These are phyloP conservation scores for Inga oerstediana DNA, from an alignment of 306 rosid species.

Conservation along the genomic window DNA sequence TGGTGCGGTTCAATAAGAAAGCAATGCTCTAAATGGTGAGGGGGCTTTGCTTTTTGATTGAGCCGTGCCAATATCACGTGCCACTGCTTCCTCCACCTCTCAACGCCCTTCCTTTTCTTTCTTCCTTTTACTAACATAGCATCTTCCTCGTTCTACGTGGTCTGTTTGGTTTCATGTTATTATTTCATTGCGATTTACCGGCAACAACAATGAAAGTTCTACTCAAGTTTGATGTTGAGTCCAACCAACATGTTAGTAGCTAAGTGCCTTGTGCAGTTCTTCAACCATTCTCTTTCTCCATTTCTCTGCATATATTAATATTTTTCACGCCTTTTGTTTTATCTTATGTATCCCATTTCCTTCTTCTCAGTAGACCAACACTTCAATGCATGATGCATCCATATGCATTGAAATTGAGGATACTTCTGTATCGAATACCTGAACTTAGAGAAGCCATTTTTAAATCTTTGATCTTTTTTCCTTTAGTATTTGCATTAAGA, in stretches of 20 bases:
- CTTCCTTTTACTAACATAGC: background rate
- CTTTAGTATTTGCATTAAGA: background rate
- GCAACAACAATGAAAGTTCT: background rate
- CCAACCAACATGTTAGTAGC: background rate
- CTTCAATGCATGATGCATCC: background rate
- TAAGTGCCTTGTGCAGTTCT: conserved; percentile 1
- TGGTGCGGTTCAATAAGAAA: conserved; percentile 98
- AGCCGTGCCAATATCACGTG: conserved; percentile 99
- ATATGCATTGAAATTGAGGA: background rate
- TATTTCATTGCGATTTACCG: background rate
- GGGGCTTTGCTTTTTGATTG: conserved; percentile 74
- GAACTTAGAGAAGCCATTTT: background rate
- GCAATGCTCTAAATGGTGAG: conserved; percentile 36
- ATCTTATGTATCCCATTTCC: background rate
- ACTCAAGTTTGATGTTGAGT: conserved; percentile 13
- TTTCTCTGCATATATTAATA: background rate
- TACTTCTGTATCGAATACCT: background rate
- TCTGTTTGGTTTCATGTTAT: background rate
- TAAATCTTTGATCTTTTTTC: background rate
- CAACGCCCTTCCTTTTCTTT: background rate
- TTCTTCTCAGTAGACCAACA: background rate
- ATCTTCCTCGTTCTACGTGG: background rate
- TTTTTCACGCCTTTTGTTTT: background rate
- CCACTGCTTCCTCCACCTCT: conserved; percentile 39
- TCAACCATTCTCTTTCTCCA: conserved; percentile 1